Percentiles rank a stretch among this genome's conserved stretches.
Conservation (phyloP, 257 asterid species). For the Fraxinus quadrangulata region DNA sequence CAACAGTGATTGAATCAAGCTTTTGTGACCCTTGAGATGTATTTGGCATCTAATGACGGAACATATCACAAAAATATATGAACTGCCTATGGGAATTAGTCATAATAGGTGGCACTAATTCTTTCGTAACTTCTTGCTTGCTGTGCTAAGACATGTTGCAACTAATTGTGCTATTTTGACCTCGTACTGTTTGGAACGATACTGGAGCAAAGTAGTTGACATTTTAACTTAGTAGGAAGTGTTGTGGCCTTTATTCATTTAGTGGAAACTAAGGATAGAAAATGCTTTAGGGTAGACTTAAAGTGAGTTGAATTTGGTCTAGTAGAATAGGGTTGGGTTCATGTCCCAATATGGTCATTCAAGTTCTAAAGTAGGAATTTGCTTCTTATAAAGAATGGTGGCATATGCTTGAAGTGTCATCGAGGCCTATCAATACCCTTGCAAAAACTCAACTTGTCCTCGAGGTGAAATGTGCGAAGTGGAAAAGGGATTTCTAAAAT, state of each 20-base stretch:
- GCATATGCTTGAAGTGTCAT: not conserved
- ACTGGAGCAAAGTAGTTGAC: not conserved
- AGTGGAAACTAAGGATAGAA: not conserved
- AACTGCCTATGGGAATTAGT: not conserved
- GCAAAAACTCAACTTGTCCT: not conserved
- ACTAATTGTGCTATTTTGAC: not conserved
- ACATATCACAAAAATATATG: not conserved
- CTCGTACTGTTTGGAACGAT: not conserved
- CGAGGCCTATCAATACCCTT: not conserved
- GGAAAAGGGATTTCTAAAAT: not conserved
- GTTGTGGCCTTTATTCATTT: not conserved
- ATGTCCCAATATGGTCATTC: not conserved
- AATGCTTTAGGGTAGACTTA: not conserved
- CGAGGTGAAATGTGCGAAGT: not conserved
- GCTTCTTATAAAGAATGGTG: not conserved
- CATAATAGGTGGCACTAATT: not conserved
- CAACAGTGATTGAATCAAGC: no score
- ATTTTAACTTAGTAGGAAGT: not conserved
- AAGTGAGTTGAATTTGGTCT: not conserved
- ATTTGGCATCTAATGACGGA: not conserved
- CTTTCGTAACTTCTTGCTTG: not conserved
- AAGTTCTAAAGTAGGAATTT: not conserved
- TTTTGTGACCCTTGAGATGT: not conserved
- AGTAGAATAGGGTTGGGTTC: not conserved
- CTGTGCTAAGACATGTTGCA: not conserved